Evolutionary conservation across 148 eudicot species (phyloP).

Genomic region (Polygonum maritimum): DNA sequence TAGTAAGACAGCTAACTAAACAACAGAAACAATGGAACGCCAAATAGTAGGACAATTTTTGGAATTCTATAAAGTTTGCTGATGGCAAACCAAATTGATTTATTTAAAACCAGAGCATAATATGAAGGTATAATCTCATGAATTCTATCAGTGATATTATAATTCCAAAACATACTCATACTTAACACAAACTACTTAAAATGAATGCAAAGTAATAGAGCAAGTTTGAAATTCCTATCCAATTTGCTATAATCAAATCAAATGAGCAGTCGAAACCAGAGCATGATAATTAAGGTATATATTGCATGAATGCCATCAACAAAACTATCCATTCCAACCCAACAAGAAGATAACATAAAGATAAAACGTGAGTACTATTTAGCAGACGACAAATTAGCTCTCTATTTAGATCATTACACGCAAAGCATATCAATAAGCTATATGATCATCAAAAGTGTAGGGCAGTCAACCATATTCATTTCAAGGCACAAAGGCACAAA

Average conservation of each 20-base stretch:
- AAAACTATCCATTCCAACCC: background rate
- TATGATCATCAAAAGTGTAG: background rate
- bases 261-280: background rate
- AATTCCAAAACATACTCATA: too few relatives aligned
- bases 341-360: background rate
- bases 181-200: background rate
- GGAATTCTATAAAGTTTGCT: background rate
- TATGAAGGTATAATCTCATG: background rate
- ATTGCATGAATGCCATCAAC: background rate
- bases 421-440: background rate
- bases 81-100: background rate
- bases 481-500: background rate
- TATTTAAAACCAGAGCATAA: background rate
- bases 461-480: background rate
- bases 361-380: background rate
- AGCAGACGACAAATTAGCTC: background rate
- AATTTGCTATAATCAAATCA: background rate
- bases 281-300: background rate
- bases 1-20: background rate
- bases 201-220: background rate
- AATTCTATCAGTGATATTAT: background rate
- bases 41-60: background rate
- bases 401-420: background rate
- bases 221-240: background rate
- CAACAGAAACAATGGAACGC: background rate